Base-by-base conservation (phyloP, 192 early-diverging fungal genomes). In the Linnemannia exigua region DNA sequence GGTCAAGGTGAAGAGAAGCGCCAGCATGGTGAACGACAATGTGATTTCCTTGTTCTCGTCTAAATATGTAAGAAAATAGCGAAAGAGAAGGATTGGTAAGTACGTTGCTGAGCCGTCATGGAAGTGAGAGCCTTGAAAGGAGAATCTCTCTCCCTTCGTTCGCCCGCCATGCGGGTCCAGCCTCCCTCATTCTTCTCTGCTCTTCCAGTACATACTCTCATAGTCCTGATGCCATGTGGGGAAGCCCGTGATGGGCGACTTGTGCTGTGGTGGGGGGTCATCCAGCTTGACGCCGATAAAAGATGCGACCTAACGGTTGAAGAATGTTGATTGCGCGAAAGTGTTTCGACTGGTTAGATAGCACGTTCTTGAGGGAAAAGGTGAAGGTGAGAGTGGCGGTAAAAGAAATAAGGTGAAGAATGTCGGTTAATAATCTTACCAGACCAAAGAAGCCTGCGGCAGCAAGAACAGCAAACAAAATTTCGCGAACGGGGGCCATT, bases 161-260 rank as follows among this genome's bases (percentile, higher is more conserved):
- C n/a, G n/a, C n/a, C n/a, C n/a, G 58, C 58, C 12, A 31, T 15
- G 58, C 58, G 31, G 58, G 25, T 20, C 52, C 12, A 48, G n/a
- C n/a, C n/a, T n/a, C n/a, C 12, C 3, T 31, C n/a, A n/a, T 41
- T 41, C 54, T 75, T 37, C 31, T 9, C 35, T 44, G 31, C 7
- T 37, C 12, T 28, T 31, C n/a, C 5, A 25, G 12, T 2, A 72
- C 72, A 52, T 85, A 85, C 82, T 70, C 41, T 54, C 17, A 63
- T 85, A 85, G 14, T 67, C 52, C 25, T 85, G 67, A 35, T 85
- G 82, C 82, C 82, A 85, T n/a, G 82, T 85, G 28, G 82, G 82
- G 58, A 70, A 85, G 25, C 76, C 73, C 9, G 82, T 76, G 31
- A 85, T 35, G 5, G 82, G 82, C 12, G 77, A 79, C 22, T 35